Percentiles rank a stretch among this genome's conserved stretches.
phyloP scores from a whole-genome alignment of 768 basidiomycete species.

The Collybia sordida region DNA sequence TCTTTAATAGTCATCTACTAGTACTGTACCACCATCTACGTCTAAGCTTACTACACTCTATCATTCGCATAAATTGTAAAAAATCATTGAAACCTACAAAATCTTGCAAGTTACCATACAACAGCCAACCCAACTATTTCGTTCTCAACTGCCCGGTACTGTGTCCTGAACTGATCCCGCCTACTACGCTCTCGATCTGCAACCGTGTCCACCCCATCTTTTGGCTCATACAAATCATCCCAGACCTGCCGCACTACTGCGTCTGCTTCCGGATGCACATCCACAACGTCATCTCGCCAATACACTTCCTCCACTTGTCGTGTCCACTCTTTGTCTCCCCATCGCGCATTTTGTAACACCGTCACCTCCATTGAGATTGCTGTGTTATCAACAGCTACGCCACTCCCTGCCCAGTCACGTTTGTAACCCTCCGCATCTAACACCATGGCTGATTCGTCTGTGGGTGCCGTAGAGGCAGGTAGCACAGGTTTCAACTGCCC shows the following conservation, averaged over 20 bases:
- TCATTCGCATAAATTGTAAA: not conserved
- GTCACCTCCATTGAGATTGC: slow-evolving; percentile 3
- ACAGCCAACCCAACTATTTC: slow-evolving; percentile 78
- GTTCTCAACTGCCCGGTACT: slow-evolving; percentile 84
- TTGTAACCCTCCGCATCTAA: slow-evolving; percentile 64
- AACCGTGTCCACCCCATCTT: not conserved
- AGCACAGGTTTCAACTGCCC: slow-evolving; percentile 67
- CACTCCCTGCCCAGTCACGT: slow-evolving; percentile 60
- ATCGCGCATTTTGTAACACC: slow-evolving; percentile 51
- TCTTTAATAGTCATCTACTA: too few species aligned
- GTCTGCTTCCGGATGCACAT: slow-evolving; percentile 28
- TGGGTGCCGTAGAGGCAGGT: not conserved
- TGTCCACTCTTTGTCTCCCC: slow-evolving; percentile 86
- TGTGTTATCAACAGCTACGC: slow-evolving; percentile 34
- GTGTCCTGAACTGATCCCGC: slow-evolving; percentile 63
- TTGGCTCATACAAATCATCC: slow-evolving; percentile 23
- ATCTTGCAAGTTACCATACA: slow-evolving; percentile 50
- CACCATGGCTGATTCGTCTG: slow-evolving; percentile 13
- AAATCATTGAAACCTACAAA: too few species aligned
- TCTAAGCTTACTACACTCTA: not conserved
- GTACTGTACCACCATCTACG: not conserved
- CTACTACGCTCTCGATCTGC: slow-evolving; percentile 39
- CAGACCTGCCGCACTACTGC: slow-evolving; percentile 28
- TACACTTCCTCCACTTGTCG: slow-evolving; percentile 79
- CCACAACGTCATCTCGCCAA: slow-evolving; percentile 47